Base-by-base conservation (phyloP, 345 rosid genomes). In the Camelina neglecta region DNA sequence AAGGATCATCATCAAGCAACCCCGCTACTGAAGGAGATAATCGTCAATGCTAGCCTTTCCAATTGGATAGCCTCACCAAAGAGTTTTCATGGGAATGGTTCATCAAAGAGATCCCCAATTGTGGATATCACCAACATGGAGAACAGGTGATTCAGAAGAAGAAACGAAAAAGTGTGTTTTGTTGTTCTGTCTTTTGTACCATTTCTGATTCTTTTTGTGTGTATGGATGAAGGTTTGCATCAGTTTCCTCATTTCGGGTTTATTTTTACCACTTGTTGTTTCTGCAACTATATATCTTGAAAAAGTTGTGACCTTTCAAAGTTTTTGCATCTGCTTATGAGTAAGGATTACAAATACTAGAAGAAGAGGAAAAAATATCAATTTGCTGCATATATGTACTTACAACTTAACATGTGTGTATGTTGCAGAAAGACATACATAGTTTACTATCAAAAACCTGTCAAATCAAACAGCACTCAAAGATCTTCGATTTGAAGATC, bases 21-120 rank as follows among this genome's bases (percentile, higher is more conserved):
- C 80, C 78, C 86, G 2, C 66, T 78, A 15, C 75, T 80, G 23
- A 84, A 80, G 60, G 88, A 83, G 60, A 39, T 87, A 39, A 65
- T 86, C 42, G 97, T 92, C 57, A 85, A 94, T 67, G 79, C 85
- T 36, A 94, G 97, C 83, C 91, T 93, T 64, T 86, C 97, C 1
- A 88, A 81, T 60, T 90, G 97, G 98, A 48, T 93, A 70, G 79
- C 65, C 42, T 77, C 80, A 16, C 56, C 85, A 26, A 64, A 12
- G 65, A 64, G 33, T 56, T 33, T 60, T 62, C 38, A 57, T 36
- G 79, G 11, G 71, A 72, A 8, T 48, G 64, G 45, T 57, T 69
- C 79, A 6, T 50, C 66, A 3, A 75, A 73, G 50, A 71, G 78
- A 35, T 76, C 85, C n/a, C 41, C 75, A 41, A 60, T 81, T 60